Evolutionary conservation across 768 basidiomycete species (phyloP).

Genomic region (Coprinellus micaceus): DNA sequence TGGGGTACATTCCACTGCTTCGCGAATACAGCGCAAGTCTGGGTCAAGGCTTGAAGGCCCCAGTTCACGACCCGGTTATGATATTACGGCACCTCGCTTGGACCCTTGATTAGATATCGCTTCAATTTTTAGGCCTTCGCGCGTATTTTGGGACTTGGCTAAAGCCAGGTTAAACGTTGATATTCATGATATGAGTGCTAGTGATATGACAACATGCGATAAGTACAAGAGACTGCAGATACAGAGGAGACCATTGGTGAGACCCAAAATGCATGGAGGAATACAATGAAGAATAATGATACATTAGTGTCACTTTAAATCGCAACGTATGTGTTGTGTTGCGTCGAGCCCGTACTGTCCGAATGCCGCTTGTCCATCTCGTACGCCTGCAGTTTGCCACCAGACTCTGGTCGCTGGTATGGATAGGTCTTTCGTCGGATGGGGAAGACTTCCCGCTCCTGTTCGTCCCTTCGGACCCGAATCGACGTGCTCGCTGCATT

Average conservation of each 20-base stretch:
- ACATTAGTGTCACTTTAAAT: slow-evolving; percentile 1
- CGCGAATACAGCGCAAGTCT: slow-evolving; percentile 54
- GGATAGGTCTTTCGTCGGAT: slow-evolving; percentile 3
- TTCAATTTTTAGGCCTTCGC: too few relatives aligned
- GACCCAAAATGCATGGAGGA: too few relatives aligned
- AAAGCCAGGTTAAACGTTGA: too few relatives aligned
- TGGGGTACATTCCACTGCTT: slow-evolving; percentile 67
- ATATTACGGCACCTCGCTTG: neutral
- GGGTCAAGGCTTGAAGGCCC: slow-evolving; percentile 33
- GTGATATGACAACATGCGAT: neutral
- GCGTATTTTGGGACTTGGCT: too few relatives aligned
- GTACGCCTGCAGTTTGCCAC: neutral
- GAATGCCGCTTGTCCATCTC: slow-evolving; percentile 11
- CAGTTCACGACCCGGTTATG: neutral
- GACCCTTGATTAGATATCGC: neutral
- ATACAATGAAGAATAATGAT: slow-evolving; percentile 3
- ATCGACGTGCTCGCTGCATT: slow-evolving; percentile 42
- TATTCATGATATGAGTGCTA: too few relatives aligned
- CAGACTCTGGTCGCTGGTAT: slow-evolving; percentile 2
- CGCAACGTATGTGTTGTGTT: slow-evolving; percentile 8
- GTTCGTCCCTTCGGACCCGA: slow-evolving; percentile 9
- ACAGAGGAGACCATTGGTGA: too few relatives aligned
- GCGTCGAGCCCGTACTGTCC: slow-evolving; percentile 8
- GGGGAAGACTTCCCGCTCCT: slow-evolving; percentile 6
- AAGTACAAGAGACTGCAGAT: neutral